phyloP scores from a whole-genome alignment of 2,329 filamentous ascomycete genomes.

The Cytospora paraplurivora region DNA sequence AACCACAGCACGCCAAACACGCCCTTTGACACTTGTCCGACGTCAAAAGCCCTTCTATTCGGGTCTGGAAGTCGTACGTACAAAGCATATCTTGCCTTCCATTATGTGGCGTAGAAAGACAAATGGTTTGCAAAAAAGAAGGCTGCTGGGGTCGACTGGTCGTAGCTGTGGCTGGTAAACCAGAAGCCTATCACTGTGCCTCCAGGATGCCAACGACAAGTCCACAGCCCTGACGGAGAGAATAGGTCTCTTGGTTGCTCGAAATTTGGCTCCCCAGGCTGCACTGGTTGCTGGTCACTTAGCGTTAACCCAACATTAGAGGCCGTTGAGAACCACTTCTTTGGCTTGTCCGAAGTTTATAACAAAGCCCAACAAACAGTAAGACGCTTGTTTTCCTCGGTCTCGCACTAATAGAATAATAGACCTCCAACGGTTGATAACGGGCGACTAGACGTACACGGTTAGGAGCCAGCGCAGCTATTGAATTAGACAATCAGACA shows the following conservation, averaged over 20 bases:
- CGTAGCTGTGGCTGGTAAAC: not conserved
- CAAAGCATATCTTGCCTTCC: not conserved
- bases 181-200: not conserved
- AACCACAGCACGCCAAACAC: slow-evolving; percentile 3
- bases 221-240: not conserved
- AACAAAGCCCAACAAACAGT: not conserved
- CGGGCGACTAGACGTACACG: not conserved
- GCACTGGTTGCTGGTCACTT: not conserved
- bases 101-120: not conserved
- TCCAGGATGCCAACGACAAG: not conserved
- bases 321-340: not conserved
- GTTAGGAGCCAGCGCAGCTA: not conserved
- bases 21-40: not conserved
- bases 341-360: not conserved
- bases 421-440: not conserved
- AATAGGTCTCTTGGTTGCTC: not conserved
- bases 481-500: not conserved
- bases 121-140: not conserved
- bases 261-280: not conserved
- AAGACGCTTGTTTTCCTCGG: not conserved
- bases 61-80: not conserved
- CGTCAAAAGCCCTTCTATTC: slow-evolving; percentile 10
- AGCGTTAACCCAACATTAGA: not conserved
- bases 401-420: not conserved
- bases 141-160: not conserved